Evolutionary conservation across 2,329 filamentous ascomycete species (phyloP).

Genomic region (Lecanicillium sp.): DNA sequence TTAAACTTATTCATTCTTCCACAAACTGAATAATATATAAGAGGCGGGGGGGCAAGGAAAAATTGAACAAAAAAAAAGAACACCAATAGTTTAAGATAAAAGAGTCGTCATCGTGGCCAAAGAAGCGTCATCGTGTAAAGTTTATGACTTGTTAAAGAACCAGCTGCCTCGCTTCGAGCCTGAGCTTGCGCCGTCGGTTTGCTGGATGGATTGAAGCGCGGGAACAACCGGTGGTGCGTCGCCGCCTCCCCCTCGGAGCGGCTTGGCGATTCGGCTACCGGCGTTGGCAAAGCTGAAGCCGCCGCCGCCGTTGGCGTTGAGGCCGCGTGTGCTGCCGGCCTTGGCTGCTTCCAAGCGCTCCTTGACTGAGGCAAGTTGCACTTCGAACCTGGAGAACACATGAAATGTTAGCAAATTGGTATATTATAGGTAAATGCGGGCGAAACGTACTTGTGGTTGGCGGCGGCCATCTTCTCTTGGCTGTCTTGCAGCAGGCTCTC

Average conservation of each 20-base stretch:
- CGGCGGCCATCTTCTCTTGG: constrained; percentile 95
- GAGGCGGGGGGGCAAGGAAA: no score
- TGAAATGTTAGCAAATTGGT: constrained; percentile 18
- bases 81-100: no score
- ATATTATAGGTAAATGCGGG: background rate
- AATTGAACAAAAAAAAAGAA: no score
- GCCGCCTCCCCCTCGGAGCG: constrained; percentile 52
- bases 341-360: constrained; percentile 95
- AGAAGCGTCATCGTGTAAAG: no score
- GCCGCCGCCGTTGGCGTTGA: constrained; percentile 52
- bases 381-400: constrained; percentile 66
- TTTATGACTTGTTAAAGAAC: constrained; percentile 60
- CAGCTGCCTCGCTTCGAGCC: constrained; percentile 61
- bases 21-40: no score
- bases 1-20: no score
- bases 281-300: constrained; percentile 63
- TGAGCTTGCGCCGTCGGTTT: constrained; percentile 44
- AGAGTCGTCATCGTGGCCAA: no score
- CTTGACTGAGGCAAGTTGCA: constrained; percentile 93
- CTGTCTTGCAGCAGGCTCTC: constrained; percentile 91
- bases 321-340: constrained; percentile 76
- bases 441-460: constrained; percentile 81
- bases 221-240: constrained; percentile 39
- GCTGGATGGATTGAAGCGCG: constrained; percentile 48
- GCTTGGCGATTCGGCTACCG: constrained; percentile 62